phyloP scores from a whole-genome alignment of 371 early-diverging fungal species.

The Blakeslea trispora region DNA sequence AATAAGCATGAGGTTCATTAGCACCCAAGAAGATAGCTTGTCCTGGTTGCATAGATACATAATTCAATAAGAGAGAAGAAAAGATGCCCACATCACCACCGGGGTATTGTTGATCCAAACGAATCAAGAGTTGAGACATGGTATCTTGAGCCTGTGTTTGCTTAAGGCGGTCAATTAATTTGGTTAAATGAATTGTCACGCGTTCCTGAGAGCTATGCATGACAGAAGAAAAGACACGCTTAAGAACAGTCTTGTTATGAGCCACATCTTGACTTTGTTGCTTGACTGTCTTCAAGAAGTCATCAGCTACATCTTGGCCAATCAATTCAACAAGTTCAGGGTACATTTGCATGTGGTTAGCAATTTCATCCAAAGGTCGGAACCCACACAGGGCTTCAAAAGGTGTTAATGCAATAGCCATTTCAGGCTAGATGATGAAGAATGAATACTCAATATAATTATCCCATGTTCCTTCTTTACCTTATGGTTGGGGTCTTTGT shows the following conservation, averaged over 20 bases:
- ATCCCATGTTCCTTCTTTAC: constrained; percentile 14
- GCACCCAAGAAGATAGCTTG: constrained; percentile 95
- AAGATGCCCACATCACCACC: constrained; percentile 90
- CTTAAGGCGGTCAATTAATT: constrained; percentile 55
- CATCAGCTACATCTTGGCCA: constrained; percentile 43
- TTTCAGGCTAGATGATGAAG: constrained; percentile 78
- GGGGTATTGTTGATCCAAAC: constrained; percentile 85
- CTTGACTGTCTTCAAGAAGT: constrained; percentile 37
- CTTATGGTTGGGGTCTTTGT: constrained; percentile 75
- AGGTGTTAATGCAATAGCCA: constrained; percentile 94
- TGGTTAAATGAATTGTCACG: constrained; percentile 54
- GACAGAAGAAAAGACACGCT: constrained; percentile 66
- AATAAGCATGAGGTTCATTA: constrained; percentile 96
- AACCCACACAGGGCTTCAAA: constrained; percentile 98
- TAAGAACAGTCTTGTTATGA: constrained; percentile 61
- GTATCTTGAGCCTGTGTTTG: constrained; percentile 19
- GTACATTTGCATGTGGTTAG: constrained; percentile 58
- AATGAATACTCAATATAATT: not conserved
- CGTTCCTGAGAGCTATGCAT: constrained; percentile 62
- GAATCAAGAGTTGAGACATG: constrained; percentile 66
- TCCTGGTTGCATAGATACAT: constrained; percentile 78
- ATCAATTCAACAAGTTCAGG: constrained; percentile 79
- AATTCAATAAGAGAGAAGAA: constrained; percentile 87
- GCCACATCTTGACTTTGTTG: constrained; percentile 27
- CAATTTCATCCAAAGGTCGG: constrained; percentile 83